Percentiles rank a stretch among this genome's conserved stretches.
Evolutionary conservation across 352 stramenopile genomes (phyloP).

Genomic region (Globisporangium uncinulatum): DNA sequence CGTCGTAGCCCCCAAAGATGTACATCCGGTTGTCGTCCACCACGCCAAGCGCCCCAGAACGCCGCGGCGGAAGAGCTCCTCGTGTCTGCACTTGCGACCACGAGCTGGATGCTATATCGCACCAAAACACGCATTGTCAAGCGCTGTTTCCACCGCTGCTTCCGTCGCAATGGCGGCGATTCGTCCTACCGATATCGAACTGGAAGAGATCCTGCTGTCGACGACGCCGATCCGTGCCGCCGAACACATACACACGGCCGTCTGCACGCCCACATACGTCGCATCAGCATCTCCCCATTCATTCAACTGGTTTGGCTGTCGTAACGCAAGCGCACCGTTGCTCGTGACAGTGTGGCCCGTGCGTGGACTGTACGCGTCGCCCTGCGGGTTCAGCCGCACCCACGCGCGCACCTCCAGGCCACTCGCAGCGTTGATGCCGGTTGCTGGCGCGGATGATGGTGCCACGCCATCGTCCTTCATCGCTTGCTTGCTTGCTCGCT

Average conservation of each 20-base stretch:
- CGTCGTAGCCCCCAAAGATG: conserved; percentile 88
- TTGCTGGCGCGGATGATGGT: too few relatives aligned
- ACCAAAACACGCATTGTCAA: not conserved
- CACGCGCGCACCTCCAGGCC: conserved; percentile 64
- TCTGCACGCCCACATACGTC: conserved; percentile 21
- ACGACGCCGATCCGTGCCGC: conserved; percentile 71
- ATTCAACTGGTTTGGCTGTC: too few relatives aligned
- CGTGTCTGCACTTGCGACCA: conserved; percentile 76
- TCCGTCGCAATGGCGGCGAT: too few relatives aligned
- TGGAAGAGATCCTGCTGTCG: conserved; percentile 85
- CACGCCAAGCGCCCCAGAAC: conserved; percentile 75
- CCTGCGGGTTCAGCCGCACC: conserved; percentile 65
- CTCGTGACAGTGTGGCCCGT: conserved; percentile 83
- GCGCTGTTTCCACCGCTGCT: not conserved
- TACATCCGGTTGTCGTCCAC: conserved; percentile 83
- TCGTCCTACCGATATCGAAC: conserved; percentile 54
- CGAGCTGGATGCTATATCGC: conserved; percentile 29
- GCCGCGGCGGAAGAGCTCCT: conserved; percentile 52
- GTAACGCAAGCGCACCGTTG: conserved; percentile 30
- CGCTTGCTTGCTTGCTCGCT: not conserved
- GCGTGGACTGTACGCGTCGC: conserved; percentile 77
- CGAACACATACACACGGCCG: conserved; percentile 78
- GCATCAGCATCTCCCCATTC: not conserved
- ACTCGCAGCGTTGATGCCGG: not conserved
- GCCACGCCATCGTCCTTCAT: not conserved